Evolutionary conservation across 164 flowering plant species (phyloP), one percentile per base, ranked within the genome.

Genomic region (Vitis vinifera): DNA sequence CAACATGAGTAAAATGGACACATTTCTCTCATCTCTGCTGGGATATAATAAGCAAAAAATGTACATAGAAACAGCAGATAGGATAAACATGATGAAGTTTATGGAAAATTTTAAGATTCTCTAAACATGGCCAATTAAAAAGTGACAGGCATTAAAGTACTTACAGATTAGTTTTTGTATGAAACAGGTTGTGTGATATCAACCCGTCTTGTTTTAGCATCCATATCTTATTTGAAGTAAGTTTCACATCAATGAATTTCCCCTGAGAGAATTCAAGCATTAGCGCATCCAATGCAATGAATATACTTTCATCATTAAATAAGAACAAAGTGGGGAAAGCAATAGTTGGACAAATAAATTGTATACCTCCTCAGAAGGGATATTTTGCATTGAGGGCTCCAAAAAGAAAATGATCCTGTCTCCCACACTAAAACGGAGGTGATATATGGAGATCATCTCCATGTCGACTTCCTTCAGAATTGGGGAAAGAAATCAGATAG

Each of bases 191-290:
- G 62, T 76, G 84, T 64, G 58, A 70, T 49, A 78, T 59, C 69
- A 89, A 68, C 71, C 85, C 91, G 68, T 89, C 84, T 66, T 86
- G 91, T 75, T 82, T 92, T n/a, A 94, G 90, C 69, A 94, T 81
- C 91, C 91, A 92, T 58, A 94, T 82, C 79, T 84, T 88, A 68
- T 83, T 68, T 63, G 84, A 80, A 44, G 90, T 68, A 60, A 94
- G 72, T 79, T 82, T 84, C 52, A 90, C 80, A 79, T 94, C 97
- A 78, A 90, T 72, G 16, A 85, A 76, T 67, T 69, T 73, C 9
- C 89, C 92, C 97, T 94, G 76, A 62, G 31, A 68, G 67, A 73
- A 71, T 23, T 31, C 62, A 55, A n/a, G 29, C 12, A 57, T 44
- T 48, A 64, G 44, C 68, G 73, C 7, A 62, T 16, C 47, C 51